Evolutionary conservation across 1,139 yeast genomes (phyloP).

Genomic region (Protomyces arabidopsidicola): DNA sequence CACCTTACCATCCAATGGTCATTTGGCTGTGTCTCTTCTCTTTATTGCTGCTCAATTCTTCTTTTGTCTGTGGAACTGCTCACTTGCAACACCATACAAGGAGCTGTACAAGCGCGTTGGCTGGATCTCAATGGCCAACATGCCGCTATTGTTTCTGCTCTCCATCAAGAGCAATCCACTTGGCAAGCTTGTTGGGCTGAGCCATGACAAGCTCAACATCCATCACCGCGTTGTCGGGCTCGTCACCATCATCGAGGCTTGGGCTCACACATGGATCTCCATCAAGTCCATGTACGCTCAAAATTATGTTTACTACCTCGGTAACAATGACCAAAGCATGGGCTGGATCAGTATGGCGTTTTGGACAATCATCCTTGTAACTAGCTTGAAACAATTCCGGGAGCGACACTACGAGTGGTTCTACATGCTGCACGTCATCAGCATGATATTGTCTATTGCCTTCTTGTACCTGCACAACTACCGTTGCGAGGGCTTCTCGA

Average conservation of each 20-base stretch:
- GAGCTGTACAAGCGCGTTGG: constrained; percentile 11
- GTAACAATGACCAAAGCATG: constrained; percentile 6
- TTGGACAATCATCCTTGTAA: background rate
- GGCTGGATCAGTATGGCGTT: constrained; percentile 5
- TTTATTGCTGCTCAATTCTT: background rate
- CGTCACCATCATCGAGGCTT: constrained; percentile 1
- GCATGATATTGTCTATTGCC: background rate
- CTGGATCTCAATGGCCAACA: constrained; percentile 7
- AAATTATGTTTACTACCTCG: constrained; percentile 2
- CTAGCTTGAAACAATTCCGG: constrained; percentile 1
- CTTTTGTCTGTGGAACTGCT: background rate
- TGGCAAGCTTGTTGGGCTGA: background rate
- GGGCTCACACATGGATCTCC: constrained; percentile 3
- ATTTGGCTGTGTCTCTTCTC: background rate
- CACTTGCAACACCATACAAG: background rate
- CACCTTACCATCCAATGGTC: background rate
- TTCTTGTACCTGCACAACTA: constrained; percentile 5
- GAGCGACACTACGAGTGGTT: constrained; percentile 2
- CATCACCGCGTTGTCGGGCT: constrained; percentile 2
- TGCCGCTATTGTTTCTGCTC: constrained; percentile 4
- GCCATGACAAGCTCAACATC: constrained; percentile 3
- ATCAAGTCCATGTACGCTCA: constrained; percentile 8
- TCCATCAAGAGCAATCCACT: constrained; percentile 5
- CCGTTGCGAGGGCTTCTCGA: background rate
- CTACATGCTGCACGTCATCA: background rate